Evolutionary conservation across 2,329 filamentous ascomycete genomes (phyloP).

Genomic region (Didymella exigua): DNA sequence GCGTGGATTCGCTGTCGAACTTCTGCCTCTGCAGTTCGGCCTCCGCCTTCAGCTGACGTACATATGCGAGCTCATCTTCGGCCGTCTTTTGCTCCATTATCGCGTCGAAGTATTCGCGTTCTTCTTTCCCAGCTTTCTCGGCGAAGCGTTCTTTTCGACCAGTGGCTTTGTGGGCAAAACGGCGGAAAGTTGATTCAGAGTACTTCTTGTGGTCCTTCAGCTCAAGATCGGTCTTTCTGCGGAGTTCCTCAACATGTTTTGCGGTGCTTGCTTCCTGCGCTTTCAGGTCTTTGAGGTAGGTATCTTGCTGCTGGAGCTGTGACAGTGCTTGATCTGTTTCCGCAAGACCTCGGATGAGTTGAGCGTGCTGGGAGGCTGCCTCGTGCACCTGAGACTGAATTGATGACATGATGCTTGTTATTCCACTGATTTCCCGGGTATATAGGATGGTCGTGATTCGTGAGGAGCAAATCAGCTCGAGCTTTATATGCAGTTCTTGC

Average conservation of each 20-base stretch:
- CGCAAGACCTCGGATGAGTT: conserved; percentile 34
- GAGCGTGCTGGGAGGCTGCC: conserved; percentile 33
- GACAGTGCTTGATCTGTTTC: conserved; percentile 39
- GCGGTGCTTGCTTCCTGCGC: conserved; percentile 27
- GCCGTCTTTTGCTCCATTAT: conserved; percentile 41
- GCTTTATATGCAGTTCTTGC: neutral
- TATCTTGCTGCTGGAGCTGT: conserved; percentile 39
- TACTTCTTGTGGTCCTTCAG: conserved; percentile 44
- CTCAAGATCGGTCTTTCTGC: conserved; percentile 28
- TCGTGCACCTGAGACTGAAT: conserved; percentile 34
- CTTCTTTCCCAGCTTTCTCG: conserved; percentile 44
- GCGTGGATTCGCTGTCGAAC: conserved; percentile 22
- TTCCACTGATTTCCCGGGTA: neutral
- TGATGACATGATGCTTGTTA: conserved; percentile 22
- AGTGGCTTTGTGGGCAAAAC: conserved; percentile 41
- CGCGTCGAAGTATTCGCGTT: conserved; percentile 44
- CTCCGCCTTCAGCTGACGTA: conserved; percentile 31
- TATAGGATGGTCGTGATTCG: neutral
- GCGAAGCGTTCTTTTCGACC: conserved; percentile 36
- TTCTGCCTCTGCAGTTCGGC: conserved; percentile 27
- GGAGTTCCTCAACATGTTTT: conserved; percentile 25
- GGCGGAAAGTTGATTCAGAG: conserved; percentile 39
- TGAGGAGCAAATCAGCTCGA: too few species aligned
- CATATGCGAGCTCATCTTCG: conserved; percentile 39
- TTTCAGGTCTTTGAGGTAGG: conserved; percentile 37